Evolutionary conservation across 2,329 filamentous ascomycete species (phyloP), one percentile per base, ranked within the genome.

Genomic region (Claviceps monticola): DNA sequence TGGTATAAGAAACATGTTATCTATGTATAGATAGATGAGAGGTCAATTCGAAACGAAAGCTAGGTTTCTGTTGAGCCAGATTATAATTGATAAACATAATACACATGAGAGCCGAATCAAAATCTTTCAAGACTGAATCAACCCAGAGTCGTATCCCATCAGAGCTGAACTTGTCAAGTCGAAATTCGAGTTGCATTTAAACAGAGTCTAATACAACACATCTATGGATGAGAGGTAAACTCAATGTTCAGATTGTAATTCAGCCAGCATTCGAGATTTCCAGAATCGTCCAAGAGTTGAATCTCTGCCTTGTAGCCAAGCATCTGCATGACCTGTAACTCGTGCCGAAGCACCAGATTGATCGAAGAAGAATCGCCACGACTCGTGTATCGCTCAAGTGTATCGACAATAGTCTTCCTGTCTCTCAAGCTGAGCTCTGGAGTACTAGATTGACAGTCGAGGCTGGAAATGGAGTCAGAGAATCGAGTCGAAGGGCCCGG

Each of bases 291-390:
- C 6, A 87, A 66, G 17, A 81, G 75, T 60, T 93, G 85, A 49
- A 91, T 86, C 61, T 93, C 87, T 0, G 83, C 84, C 60, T 91
- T 93, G 47, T 82, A 59, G 50, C 84, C 84, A 49, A 90, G 68
- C 68, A 86, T 75, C 19, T 91, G 66, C 85, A 91, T 89, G 1
- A 74, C 58, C 60, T 88, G 86, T 16, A 91, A 58, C 58, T 89
- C 83, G 2, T 66, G 65, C 34, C 68, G 67, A 55, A 79, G 68
- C 6, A 13, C 13, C 36, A 45, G 6, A 37, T 16, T 21, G 36
- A 36, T 48, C 7, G 46, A 48, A 37, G 21, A 41, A 5, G 11
- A 36, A 23, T 49, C 43, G 16, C 34, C 34, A 38, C 23, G 2
- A 9, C 59, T 58, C 6, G 61, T 59, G 0, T 72, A 65, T 13